Evolutionary conservation across 2,329 filamentous ascomycete genomes (phyloP).

Genomic region (Aspergillus sp.): DNA sequence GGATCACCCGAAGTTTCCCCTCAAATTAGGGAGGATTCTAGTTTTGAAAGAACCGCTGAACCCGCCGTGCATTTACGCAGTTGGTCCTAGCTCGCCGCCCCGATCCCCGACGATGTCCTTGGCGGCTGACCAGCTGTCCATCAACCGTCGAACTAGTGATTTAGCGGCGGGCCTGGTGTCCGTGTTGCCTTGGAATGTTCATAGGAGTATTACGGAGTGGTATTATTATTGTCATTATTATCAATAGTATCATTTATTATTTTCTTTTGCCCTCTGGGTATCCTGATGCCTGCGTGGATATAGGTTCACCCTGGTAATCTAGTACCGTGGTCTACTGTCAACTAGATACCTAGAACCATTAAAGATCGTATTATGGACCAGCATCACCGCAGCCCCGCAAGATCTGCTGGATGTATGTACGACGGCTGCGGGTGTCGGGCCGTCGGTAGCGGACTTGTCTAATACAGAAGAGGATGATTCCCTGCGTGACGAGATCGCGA

Average conservation of each 20-base stretch:
- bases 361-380: conserved; percentile 1
- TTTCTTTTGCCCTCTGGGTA: background rate
- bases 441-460: conserved; percentile 21
- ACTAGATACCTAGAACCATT: too few species aligned
- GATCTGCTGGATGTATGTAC: conserved; percentile 25
- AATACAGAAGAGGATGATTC: background rate
- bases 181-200: background rate
- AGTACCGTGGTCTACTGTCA: background rate
- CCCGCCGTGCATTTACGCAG: conserved; percentile 3
- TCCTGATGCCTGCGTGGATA: background rate
- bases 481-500: conserved; percentile 7
- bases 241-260: too few species aligned
- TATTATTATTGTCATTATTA: too few species aligned
- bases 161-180: background rate
- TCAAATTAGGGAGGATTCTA: background rate
- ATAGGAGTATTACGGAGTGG: too few species aligned
- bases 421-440: conserved; percentile 24
- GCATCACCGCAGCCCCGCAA: conserved; percentile 13
- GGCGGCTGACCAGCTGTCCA: conserved; percentile 2
- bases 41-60: conserved; percentile 4
- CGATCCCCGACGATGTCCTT: background rate
- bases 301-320: too few species aligned
- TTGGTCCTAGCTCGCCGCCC: conserved; percentile 5
- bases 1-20: background rate
- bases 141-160: conserved; percentile 6